Evolutionary conservation across 2,329 filamentous ascomycete species (phyloP), one percentile per base, ranked within the genome.

Genomic region (Arthrinium phaeospermum): DNA sequence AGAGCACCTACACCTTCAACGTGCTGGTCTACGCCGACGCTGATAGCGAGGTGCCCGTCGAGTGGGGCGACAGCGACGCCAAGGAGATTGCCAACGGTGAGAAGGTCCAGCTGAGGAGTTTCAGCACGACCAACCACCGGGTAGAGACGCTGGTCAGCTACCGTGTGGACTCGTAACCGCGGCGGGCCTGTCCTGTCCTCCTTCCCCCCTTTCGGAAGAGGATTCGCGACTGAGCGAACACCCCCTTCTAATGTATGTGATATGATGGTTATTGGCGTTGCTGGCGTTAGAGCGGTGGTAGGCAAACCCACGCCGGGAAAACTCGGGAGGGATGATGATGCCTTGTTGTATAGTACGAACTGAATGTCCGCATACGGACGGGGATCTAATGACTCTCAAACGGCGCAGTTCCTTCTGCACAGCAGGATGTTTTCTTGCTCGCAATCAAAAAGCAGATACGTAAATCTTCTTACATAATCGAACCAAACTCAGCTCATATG

Each of bases 21-120:
- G 96, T 99, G 68, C 89, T 99, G 53, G 96, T 99, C 4, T 99
- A 99, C 81, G 96, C 96, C 70, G 96, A 99, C 81, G 95, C 95
- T 24, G 95, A 98, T 83, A 96, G 93, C 72, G 96, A 98, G 68
- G 96, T 99, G 19, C 96, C 96, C 4, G 92, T 99, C 72, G 96
- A 99, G 82, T 99, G 96, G 96, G 96, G 96, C 67, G 96, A 99
- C 84, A 98, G 94, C 77, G 96, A 98, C 82, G 95, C 96, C 71
- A 98, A 98, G 85, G 96, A 99, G 86, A 98, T 99, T 75, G 87
- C 92, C 80, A 94, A 96, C 78, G 96, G 94, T 57, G 96, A 99
- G 86, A 95, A 96, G 80, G 96, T 99, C 44, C 95, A 98, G 85
- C 85, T 99, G 80, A 90, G 96, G 73, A 97, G 96, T 76, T 99